phyloP scores from a whole-genome alignment of 1,139 yeast genomes.

The Yamadazyma blattariae region DNA sequence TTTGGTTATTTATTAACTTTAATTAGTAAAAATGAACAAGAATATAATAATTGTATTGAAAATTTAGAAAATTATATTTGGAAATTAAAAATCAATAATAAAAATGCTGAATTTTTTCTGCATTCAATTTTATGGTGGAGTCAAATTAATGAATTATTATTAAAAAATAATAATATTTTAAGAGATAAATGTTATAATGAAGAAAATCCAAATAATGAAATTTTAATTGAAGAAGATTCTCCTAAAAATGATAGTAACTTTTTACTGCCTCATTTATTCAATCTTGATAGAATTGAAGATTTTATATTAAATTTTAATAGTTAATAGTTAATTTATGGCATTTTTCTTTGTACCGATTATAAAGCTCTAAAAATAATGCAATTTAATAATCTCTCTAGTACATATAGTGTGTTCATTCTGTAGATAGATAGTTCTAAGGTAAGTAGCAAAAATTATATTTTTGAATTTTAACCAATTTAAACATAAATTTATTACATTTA shows the following conservation, averaged over 20 bases:
- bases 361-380: too few species aligned
- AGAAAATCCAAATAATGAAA: background rate
- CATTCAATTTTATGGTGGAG: slow-evolving; percentile 15
- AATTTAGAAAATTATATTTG: slow-evolving; percentile 13
- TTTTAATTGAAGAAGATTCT: slow-evolving; percentile 1
- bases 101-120: slow-evolving; percentile 14
- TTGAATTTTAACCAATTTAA: too few species aligned
- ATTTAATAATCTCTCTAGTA: too few species aligned
- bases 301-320: slow-evolving; percentile 8
- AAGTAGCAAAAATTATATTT: too few species aligned
- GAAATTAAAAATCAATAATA: slow-evolving; percentile 14
- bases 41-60: slow-evolving; percentile 11
- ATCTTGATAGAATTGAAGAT: slow-evolving; percentile 9
- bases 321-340: too few species aligned
- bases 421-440: too few species aligned
- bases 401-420: too few species aligned
- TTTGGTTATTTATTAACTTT: slow-evolving; percentile 12
- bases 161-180: background rate
- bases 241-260: slow-evolving; percentile 2
- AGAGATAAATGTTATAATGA: too few species aligned
- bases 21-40: slow-evolving; percentile 8
- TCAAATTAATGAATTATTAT: slow-evolving; percentile 3
- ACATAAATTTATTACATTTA: too few species aligned
- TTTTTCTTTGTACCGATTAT: too few species aligned
- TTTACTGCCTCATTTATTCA: slow-evolving; percentile 12